Conservation (phyloP, 2,329 filamentous ascomycete species). For the Arthrobotrys entomopaga region DNA sequence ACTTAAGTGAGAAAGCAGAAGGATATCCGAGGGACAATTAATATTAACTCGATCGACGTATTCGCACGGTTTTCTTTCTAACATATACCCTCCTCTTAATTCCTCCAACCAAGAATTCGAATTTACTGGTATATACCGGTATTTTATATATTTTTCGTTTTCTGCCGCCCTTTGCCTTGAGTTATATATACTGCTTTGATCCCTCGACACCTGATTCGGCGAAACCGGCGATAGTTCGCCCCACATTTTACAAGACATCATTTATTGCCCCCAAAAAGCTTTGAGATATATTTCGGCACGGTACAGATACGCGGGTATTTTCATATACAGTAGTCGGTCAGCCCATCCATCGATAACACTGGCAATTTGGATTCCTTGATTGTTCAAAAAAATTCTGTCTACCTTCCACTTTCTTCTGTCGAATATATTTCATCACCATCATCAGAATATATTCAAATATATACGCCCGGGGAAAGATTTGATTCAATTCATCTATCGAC, state of each 20-base stretch:
- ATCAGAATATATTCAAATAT: too few species aligned
- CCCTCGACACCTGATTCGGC: constrained; percentile 52
- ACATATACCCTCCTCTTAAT: constrained; percentile 45
- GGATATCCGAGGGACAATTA: too few species aligned
- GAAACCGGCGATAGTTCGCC: constrained; percentile 52
- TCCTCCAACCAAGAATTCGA: too few species aligned
- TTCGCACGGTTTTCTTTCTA: constrained; percentile 8
- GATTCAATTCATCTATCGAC: too few species aligned
- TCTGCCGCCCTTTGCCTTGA: constrained; percentile 25
- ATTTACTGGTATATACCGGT: too few species aligned
- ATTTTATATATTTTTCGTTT: constrained; percentile 6
- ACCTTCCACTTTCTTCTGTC: too few species aligned
- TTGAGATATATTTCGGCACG: constrained; percentile 47
- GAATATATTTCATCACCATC: too few species aligned
- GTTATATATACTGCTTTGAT: constrained; percentile 1
- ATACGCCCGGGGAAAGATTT: too few species aligned
- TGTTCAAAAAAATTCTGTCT: neutral
- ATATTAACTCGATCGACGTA: too few species aligned
- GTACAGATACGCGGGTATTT: constrained; percentile 21
- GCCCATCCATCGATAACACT: constrained; percentile 25
- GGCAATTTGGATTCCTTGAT: constrained; percentile 14
- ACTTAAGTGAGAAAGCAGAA: too few species aligned
- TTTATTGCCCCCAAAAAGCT: constrained; percentile 1
- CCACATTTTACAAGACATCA: constrained; percentile 42
- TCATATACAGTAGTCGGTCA: constrained; percentile 41